Conservation (phyloP, 2,329 filamentous ascomycete genomes). For the Nectriaceae sp. region DNA sequence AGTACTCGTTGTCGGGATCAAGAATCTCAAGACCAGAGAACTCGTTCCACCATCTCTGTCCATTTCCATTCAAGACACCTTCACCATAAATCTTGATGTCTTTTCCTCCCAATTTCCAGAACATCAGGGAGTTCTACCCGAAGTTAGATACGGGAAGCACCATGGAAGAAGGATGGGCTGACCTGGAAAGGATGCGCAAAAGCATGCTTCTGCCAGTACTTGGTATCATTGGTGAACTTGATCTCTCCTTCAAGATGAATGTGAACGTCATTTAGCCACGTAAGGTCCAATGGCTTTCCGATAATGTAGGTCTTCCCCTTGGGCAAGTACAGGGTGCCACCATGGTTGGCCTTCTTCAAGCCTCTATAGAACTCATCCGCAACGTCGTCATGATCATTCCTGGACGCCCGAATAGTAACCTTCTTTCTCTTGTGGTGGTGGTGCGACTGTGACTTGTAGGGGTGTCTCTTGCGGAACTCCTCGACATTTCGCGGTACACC, state of each 20-base stretch:
- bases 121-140: conserved; percentile 25
- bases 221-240: conserved; percentile 27
- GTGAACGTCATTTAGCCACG: conserved; percentile 24
- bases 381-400: conserved; percentile 21
- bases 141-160: not conserved
- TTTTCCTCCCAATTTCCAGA: conserved; percentile 25
- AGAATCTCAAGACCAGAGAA: conserved; percentile 25
- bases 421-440: conserved; percentile 13
- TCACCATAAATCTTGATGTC: conserved; percentile 25
- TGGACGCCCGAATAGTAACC: conserved; percentile 21
- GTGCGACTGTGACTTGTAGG: conserved; percentile 14
- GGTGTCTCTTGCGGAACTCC: conserved; percentile 25
- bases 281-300: conserved; percentile 25
- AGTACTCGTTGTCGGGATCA: conserved; percentile 19
- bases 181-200: conserved; percentile 26
- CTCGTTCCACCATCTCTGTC: conserved; percentile 29
- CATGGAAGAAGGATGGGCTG: not conserved
- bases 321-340: conserved; percentile 23
- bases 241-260: conserved; percentile 28
- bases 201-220: conserved; percentile 25
- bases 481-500: conserved; percentile 25
- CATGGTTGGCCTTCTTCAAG: conserved; percentile 23
- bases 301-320: conserved; percentile 25
- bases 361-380: conserved; percentile 24
- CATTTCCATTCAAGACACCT: conserved; percentile 24